Evolutionary conservation across 768 basidiomycete genomes (phyloP), one percentile per base, ranked within the genome.

Genomic region (Albatrellus ellisii): DNA sequence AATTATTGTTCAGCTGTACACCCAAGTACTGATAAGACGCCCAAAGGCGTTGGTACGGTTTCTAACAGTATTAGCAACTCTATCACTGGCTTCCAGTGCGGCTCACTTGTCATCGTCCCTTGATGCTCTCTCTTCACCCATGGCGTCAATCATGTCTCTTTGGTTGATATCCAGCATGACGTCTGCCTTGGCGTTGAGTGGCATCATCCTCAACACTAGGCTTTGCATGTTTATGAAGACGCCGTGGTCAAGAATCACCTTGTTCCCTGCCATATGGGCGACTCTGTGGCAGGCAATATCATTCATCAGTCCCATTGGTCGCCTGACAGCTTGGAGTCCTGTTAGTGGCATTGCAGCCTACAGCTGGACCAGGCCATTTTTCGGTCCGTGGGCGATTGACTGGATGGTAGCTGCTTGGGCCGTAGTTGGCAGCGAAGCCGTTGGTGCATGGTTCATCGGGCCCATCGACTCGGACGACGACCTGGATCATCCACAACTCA

Each of bases 381-480:
- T 72, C 18, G 86, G 87, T 4, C 66, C 77, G 25, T 58, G 65
- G 25, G 73, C 70, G 6, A 67, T 74, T 44, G 82, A 89, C 55
- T 89, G 83, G 79, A 56, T 80, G 21, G 67, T 72, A 6, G 85
- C 72, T n/a, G 76, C 73, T 6, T 89, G 80, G 79, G 81, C 82
- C 4, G 73, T 75, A 8, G 66, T 86, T 8, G 50, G 72, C 21
- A 72, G 79, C 6, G 70, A 79, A 48, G 51, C 62, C 2, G 53
- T 70, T 6, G 73, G 70, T 22, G 56, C 52, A 20, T 81, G 74
- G 77, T 68, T 73, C 34, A 77, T 85, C 57, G 71, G 68, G 4
- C 47, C 48, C 3, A 43, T 8, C 3, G 57, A 53, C 28, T 78
- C 72, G 73, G 66, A 72, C 27, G 74, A 82, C 56, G 71, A 67